Evolutionary conservation across 768 basidiomycete genomes (phyloP), one percentile per base, ranked within the genome.

Genomic region (Phanerodontia chrysosporium): DNA sequence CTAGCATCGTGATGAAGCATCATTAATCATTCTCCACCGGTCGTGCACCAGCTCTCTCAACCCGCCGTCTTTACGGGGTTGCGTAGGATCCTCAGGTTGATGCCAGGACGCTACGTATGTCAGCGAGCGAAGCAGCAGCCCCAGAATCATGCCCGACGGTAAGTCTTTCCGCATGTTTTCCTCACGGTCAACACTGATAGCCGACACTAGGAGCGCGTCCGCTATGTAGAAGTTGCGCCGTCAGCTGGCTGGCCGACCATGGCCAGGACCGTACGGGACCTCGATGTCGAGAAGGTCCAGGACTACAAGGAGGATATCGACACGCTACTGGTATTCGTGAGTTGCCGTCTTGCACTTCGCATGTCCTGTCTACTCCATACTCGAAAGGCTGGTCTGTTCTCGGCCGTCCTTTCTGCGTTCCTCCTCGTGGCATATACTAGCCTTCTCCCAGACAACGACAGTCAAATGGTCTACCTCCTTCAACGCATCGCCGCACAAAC

Each of bases 301-400:
- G 39, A 58, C 24, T 58, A 25, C 25, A 58, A 58, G 49, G 57
- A 58, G 28, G 57, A 58, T 29, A 58, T 58, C 10, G 48, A 58
- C 27, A 58, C 57, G 8, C 28, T 58, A 9, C 49, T 58, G 13
- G 49, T 51, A 39, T 58, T 58, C 39, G 57, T 58, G 27, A 13
- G 57, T 58, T 21, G 7, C 9, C 14, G 14, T 29, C 49, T 27
- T 32, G 5, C 1, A 1, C 21, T 18, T 51, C 32, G 10, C 28
- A 49, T 28, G 1, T 27, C 21, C 2, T 21, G 2, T 35, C 25
- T n/a, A 35, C 4, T 42, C 8, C 4, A 21, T 32, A 2, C 12
- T 22, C 1, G 36, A 44, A 2, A 55, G 53, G 39, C 53, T 18
- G 53, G 53, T 4, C 22, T 55, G 16, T 55, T 7, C 53, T 54